phyloP scores from a whole-genome alignment of 2,329 filamentous ascomycete genomes.

The Cladorrhinum sp. region DNA sequence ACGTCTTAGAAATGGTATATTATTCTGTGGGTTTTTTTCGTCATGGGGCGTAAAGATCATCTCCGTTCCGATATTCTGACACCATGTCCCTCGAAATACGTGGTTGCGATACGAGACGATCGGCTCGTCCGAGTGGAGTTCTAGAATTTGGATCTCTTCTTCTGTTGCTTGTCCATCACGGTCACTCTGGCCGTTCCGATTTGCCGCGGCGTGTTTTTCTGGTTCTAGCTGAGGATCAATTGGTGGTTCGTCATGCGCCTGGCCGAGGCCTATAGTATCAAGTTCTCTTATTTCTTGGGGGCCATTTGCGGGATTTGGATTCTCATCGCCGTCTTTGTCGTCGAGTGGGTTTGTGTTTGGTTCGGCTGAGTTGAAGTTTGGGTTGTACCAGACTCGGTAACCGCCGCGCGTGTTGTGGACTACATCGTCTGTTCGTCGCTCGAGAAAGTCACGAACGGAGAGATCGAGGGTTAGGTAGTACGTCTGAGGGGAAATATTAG shows the following conservation, averaged over 20 bases:
- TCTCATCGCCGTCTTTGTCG: slow-evolving; percentile 28
- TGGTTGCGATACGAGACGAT: slow-evolving; percentile 76
- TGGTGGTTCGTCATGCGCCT: neutral
- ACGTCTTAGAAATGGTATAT: slow-evolving; percentile 47
- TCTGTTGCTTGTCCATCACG: slow-evolving; percentile 12
- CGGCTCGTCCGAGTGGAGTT: slow-evolving; percentile 72
- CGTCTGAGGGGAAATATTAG: slow-evolving; percentile 42
- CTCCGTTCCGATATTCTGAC: slow-evolving; percentile 79
- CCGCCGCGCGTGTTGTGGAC: slow-evolving; percentile 42
- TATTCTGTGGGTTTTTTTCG: slow-evolving; percentile 28
- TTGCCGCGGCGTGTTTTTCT: slow-evolving; percentile 23
- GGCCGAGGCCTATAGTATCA: slow-evolving; percentile 23
- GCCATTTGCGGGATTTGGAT: slow-evolving; percentile 9
- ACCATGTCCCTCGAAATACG: slow-evolving; percentile 78
- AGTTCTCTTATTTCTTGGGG: slow-evolving; percentile 36
- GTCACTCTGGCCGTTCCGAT: neutral
- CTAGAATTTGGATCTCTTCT: slow-evolving; percentile 69
- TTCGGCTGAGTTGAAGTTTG: slow-evolving; percentile 28
- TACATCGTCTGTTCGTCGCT: slow-evolving; percentile 39
- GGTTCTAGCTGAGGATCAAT: slow-evolving; percentile 23
- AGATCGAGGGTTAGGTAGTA: slow-evolving; percentile 64
- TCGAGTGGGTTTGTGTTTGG: slow-evolving; percentile 22
- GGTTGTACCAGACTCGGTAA: slow-evolving; percentile 42
- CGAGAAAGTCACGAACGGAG: slow-evolving; percentile 57
- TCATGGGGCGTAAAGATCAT: slow-evolving; percentile 63